phyloP scores from a whole-genome alignment of 192 early-diverging fungal species.

The Coemansia sp. region DNA sequence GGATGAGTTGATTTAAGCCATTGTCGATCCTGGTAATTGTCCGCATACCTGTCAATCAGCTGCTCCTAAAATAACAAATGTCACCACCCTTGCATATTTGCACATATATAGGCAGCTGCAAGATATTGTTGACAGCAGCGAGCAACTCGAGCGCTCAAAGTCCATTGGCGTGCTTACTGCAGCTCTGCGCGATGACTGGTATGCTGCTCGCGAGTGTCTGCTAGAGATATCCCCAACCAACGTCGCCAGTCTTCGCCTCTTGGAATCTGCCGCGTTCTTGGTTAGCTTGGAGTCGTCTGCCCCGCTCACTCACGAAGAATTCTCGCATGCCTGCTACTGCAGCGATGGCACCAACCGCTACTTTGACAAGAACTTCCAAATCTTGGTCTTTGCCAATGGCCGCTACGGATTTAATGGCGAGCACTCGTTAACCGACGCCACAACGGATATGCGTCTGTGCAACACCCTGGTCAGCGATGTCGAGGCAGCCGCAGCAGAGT shows the following conservation, averaged over 20 bases:
- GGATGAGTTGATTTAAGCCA: background rate
- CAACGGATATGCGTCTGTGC: conserved; percentile 74
- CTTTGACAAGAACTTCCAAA: conserved; percentile 81
- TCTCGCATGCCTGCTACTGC: conserved; percentile 79
- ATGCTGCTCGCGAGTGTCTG: conserved; percentile 58
- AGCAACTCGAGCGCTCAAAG: conserved; percentile 39
- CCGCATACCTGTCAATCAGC: background rate
- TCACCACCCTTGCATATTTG: conserved; percentile 26
- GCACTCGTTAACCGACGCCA: conserved; percentile 74
- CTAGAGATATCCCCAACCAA: conserved; percentile 62
- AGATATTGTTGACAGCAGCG: conserved; percentile 64
- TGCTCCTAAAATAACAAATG: conserved; percentile 29
- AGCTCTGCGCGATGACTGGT: conserved; percentile 57
- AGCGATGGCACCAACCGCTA: conserved; percentile 72
- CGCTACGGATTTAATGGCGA: conserved; percentile 79
- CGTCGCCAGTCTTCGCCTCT: conserved; percentile 59
- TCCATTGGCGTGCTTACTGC: conserved; percentile 60
- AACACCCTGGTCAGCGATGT: conserved; percentile 62
- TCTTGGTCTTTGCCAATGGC: conserved; percentile 79
- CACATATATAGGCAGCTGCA: conserved; percentile 60
- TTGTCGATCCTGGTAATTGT: background rate
- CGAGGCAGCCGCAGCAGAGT: conserved; percentile 22
- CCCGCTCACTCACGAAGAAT: conserved; percentile 72
- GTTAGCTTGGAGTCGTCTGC: conserved; percentile 73
- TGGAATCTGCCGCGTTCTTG: conserved; percentile 76